Evolutionary conservation across 2,329 filamentous ascomycete species (phyloP), one percentile per base, ranked within the genome.

Genomic region (Botrytis fabae): DNA sequence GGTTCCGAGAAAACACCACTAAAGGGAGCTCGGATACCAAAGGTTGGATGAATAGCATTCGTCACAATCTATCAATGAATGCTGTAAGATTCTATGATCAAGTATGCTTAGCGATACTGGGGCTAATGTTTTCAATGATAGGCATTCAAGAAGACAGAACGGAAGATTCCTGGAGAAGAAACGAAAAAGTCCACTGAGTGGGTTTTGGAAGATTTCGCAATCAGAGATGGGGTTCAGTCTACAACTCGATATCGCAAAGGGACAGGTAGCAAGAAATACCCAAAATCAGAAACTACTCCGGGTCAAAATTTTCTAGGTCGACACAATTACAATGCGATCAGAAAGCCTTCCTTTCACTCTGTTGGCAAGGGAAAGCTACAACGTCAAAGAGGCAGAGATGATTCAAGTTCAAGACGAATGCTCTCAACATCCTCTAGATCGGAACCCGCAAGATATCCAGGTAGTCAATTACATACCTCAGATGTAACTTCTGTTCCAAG

Each of bases 21-120:
- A 97, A 96, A 82, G 89, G 89, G 7, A 86, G 87, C 63, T 80
- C 82, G 28, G 86, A 85, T 12, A 84, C 82, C 20, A 92, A 90
- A 78, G 95, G 95, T 16, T 98, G 95, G 95, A 92, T 95, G 83
- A 98, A 98, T 82, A 97, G 93, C 81, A 97, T 98, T 76, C 89
- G 95, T 2, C 95, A 98, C 82, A 98, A 98, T 78, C 85, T 98
- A 12, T 97, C 94, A 65, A 98, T 98, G 95, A 98, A 98, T 78
- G 87, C 88, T 74, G 95, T 98, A 89, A 83, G 90, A 85, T 65
- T 51, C 22, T n/a, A 48, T 7, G 48, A 48, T 51, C 44, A 69
- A 42, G 35, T 66, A 35, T 74, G 83, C 81, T 81, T 80, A n/a
- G 83, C 83, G 25, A 59, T 61, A 54, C 51, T 51, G 12, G 51